These are phyloP conservation scores for Blastomyces percursus DNA, from an alignment of 2,329 filamentous ascomycete genomes.

Conservation along the genomic window DNA sequence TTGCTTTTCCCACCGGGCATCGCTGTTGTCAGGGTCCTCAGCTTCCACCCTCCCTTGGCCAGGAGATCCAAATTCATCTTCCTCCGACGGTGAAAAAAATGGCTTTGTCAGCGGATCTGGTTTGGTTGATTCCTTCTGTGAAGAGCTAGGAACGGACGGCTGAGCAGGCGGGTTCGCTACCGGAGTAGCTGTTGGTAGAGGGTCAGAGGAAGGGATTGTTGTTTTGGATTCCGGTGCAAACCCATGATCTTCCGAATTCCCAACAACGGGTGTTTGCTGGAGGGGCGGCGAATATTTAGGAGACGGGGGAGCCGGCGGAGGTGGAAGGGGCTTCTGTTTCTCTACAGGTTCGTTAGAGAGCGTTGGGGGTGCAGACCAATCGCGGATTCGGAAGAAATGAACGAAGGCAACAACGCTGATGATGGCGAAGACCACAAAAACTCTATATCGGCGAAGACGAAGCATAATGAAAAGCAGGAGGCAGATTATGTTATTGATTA, in stretches of 20 bases:
- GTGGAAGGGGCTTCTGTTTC: constrained; percentile 1
- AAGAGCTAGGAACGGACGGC: background rate
- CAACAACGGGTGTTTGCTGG: background rate
- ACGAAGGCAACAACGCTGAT: constrained; percentile 38
- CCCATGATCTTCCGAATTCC: background rate
- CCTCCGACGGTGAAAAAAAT: background rate
- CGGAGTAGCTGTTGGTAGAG: background rate
- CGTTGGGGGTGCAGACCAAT: constrained; percentile 22
- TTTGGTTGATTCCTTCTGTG: background rate
- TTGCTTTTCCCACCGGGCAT: constrained; percentile 61
- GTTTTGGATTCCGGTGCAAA: constrained; percentile 5
- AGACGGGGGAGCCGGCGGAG: constrained; percentile 2
- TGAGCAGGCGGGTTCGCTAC: background rate
- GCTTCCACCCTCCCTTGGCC: constrained; percentile 28
- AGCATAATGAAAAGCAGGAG: constrained; percentile 30
- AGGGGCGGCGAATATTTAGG: background rate
- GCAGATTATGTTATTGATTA: background rate
- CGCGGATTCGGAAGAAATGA: constrained; percentile 39
- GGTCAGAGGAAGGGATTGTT: background rate
- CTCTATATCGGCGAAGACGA: constrained; percentile 39
- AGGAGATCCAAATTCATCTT: constrained; percentile 21
- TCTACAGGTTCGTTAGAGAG: background rate
- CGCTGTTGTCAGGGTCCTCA: constrained; percentile 18
- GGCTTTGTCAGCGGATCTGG: background rate
- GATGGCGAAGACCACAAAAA: constrained; percentile 36